These are phyloP conservation scores for Santalum album DNA, from an alignment of 164 flowering plant genomes.

Conservation along the genomic window DNA sequence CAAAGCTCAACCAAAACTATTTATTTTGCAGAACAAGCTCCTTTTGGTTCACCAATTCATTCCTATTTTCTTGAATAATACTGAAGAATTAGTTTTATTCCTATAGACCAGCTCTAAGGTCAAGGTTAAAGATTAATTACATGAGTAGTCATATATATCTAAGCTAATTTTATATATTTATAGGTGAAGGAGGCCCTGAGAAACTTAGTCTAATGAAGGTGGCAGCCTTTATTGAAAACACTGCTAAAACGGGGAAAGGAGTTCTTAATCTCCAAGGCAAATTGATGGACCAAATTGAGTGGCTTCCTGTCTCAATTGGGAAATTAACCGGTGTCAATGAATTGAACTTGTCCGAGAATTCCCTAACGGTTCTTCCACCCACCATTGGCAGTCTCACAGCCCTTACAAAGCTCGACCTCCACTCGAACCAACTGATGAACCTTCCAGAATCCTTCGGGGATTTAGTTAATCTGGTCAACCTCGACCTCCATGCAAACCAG, in stretches of 20 bases:
- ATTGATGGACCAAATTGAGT: slow-evolving; percentile 60
- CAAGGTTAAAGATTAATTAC: too few species aligned
- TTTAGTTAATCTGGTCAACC: slow-evolving; percentile 33
- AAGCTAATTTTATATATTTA: not conserved
- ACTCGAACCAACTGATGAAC: slow-evolving; percentile 11
- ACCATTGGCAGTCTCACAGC: slow-evolving; percentile 22
- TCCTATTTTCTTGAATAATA: too few species aligned
- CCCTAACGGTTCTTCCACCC: slow-evolving; percentile 53
- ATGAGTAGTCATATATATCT: too few species aligned
- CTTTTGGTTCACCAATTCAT: too few species aligned
- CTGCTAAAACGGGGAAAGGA: slow-evolving; percentile 33
- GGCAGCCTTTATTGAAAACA: slow-evolving; percentile 53
- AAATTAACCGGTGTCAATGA: slow-evolving; percentile 40
- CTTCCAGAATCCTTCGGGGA: slow-evolving; percentile 15
- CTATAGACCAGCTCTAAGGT: too few species aligned
- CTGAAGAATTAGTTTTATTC: too few species aligned
- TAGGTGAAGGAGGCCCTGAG: slow-evolving; percentile 25
- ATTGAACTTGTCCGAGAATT: slow-evolving; percentile 51
- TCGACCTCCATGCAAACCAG: slow-evolving; percentile 57
- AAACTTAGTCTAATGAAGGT: slow-evolving; percentile 53
- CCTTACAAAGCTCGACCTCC: slow-evolving; percentile 11
- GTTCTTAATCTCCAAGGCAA: slow-evolving; percentile 57
- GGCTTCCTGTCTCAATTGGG: slow-evolving; percentile 64
- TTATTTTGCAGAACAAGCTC: too few species aligned
- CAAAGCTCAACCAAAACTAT: too few species aligned